Evolutionary conservation across 2,329 filamentous ascomycete genomes (phyloP), one percentile per base, ranked within the genome.

Genomic region (Trichoderma breve): DNA sequence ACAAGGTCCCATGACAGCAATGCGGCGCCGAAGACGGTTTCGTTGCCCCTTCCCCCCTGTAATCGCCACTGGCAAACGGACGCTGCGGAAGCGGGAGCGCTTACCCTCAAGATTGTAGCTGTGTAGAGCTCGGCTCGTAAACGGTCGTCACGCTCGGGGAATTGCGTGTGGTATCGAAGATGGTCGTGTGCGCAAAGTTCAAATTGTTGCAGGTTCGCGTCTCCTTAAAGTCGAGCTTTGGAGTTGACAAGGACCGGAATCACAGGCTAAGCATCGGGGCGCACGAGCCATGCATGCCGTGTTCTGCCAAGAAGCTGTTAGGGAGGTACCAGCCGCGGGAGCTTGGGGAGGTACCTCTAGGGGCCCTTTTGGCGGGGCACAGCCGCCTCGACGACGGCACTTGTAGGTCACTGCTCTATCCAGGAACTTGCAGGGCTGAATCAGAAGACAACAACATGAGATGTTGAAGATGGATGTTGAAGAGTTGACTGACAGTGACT

Each of bases 161-260:
- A 21, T 14, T 34, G 30, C 18, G 57, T 60, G 57, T 3, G 28
- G 57, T 12, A n/a, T 60, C 57, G 18, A 34, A 8, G 57, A 12
- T 34, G 28, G 30, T 60, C 30, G 57, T 34, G 28, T 34, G 57
- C 57, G 57, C 57, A 58, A 60, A 60, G 24, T 24, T 24, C 24
- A 24, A 36, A 26, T 58, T 58, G 55, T 4, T 32, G 55, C 30
- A 21, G 28, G n/a, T 34, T 60, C 57, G 30, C 57, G 57, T 60
- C 57, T 60, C 57, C 57, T 60, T 14, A 60, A 60, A n/a, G 57
- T 60, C 57, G 57, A 60, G 57, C 57, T 60, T 60, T 60, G 57
- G 57, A 60, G 57, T 21, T 60, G 57, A 60, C 57, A 60, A 53
- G 47, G 47, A 53, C 47, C 47, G 21, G 28, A 60, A 60, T 60